Percentiles rank a stretch among this genome's conserved stretches.
phyloP scores from a whole-genome alignment of 768 basidiomycete species.

The Psilocybe azurescens region DNA sequence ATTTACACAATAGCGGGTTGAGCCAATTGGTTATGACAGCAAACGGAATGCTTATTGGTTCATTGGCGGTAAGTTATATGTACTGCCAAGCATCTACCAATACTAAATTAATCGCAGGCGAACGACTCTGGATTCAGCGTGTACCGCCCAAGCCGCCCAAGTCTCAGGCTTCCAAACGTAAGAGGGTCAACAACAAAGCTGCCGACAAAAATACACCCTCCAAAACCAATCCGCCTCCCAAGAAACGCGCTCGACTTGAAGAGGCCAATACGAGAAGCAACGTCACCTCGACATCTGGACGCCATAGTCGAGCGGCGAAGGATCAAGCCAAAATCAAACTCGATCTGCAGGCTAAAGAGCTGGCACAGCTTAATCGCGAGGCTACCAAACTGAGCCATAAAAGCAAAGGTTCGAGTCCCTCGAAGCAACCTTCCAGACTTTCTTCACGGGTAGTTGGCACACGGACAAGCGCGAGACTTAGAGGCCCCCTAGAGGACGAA shows the following conservation, averaged over 20 bases:
- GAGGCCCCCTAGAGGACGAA: slow-evolving; percentile 62
- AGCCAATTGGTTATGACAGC: slow-evolving; percentile 85
- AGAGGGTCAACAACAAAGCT: slow-evolving; percentile 30
- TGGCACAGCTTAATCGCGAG: slow-evolving; percentile 65
- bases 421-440: slow-evolving; percentile 14
- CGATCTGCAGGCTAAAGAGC: slow-evolving; percentile 70
- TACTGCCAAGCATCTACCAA: slow-evolving; percentile 1
- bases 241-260: slow-evolving; percentile 21
- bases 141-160: slow-evolving; percentile 53
- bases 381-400: slow-evolving; percentile 32
- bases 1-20: slow-evolving; percentile 62
- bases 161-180: slow-evolving; percentile 42
- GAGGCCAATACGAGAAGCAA: background rate
- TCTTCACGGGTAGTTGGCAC: slow-evolving; percentile 53
- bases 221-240: slow-evolving; percentile 14
- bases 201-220: slow-evolving; percentile 3
- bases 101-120: slow-evolving; percentile 47
- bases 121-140: slow-evolving; percentile 90
- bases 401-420: slow-evolving; percentile 11
- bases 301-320: slow-evolving; percentile 70
- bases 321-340: slow-evolving; percentile 72
- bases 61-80: slow-evolving; percentile 67
- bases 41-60: slow-evolving; percentile 85
- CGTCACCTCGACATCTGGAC: slow-evolving; percentile 33
- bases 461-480: slow-evolving; percentile 67